Percentiles rank a stretch among this genome's conserved stretches.
These are phyloP conservation scores for Coemansia sp. DNA, from an alignment of 192 early-diverging fungal genomes.

Conservation along the genomic window DNA sequence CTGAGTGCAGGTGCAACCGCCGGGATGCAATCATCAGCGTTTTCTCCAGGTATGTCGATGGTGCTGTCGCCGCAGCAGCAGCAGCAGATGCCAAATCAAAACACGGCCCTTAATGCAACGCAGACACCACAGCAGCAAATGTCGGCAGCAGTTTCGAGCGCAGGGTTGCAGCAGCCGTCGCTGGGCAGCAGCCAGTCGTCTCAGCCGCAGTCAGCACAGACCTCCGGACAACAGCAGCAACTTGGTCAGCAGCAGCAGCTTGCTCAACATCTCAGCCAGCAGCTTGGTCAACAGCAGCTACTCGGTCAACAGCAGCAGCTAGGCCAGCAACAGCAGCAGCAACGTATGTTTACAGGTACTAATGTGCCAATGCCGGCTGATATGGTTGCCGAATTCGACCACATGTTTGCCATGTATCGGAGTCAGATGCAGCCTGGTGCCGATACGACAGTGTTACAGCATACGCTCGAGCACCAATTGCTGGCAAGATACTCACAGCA, in stretches of 20 bases:
- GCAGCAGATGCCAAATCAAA: slow-evolving; percentile 2
- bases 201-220: slow-evolving; percentile 4
- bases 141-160: background rate
- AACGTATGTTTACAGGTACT: slow-evolving; percentile 26
- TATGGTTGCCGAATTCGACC: slow-evolving; percentile 23
- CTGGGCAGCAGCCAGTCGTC: background rate
- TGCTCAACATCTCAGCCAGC: background rate
- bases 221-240: background rate
- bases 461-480: slow-evolving; percentile 19
- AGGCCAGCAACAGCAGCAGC: slow-evolving; percentile 14
- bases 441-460: slow-evolving; percentile 9
- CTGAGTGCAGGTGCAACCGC: background rate
- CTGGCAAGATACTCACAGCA: slow-evolving; percentile 11
- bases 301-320: slow-evolving; percentile 7
- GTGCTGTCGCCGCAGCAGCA: slow-evolving; percentile 17
- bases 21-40: slow-evolving; percentile 21
- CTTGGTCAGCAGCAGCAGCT: slow-evolving; percentile 6
- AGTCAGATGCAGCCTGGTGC: slow-evolving; percentile 6
- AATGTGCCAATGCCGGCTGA: slow-evolving; percentile 28
- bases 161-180: slow-evolving; percentile 3
- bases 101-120: background rate
- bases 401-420: slow-evolving; percentile 16
- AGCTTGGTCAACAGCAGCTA: too few relatives aligned
- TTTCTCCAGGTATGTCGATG: slow-evolving; percentile 9
- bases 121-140: slow-evolving; percentile 4